These are phyloP conservation scores for Geranomyces michiganensis DNA, from an alignment of 192 early-diverging fungal genomes.

Conservation along the genomic window DNA sequence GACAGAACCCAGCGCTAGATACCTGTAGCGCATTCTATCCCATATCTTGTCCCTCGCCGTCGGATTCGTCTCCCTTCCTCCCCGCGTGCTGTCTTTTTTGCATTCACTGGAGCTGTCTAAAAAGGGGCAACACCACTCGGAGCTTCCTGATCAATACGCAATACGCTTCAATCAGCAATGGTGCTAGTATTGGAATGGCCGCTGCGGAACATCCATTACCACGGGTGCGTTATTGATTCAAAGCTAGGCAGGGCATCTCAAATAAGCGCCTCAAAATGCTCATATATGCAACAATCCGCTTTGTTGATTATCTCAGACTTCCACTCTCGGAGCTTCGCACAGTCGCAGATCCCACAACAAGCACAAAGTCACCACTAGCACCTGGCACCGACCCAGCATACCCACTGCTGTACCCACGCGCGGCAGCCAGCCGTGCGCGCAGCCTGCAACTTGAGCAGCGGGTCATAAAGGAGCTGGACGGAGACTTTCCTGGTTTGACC, in stretches of 20 bases:
- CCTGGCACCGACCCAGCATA: neutral
- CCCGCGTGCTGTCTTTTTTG: too few species aligned
- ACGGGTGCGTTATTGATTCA: neutral
- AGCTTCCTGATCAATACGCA: too few species aligned
- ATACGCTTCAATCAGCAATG: too few species aligned
- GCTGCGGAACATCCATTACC: conserved; percentile 2
- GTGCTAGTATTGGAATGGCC: conserved; percentile 8
- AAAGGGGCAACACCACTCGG: too few species aligned
- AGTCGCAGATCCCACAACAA: conserved; percentile 1
- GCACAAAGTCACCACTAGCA: neutral
- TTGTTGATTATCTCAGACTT: neutral
- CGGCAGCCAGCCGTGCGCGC: neutral
- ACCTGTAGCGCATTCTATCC: too few species aligned
- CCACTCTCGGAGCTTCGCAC: conserved; percentile 9
- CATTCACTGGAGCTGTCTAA: too few species aligned
- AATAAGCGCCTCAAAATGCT: neutral
- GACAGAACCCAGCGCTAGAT: too few species aligned
- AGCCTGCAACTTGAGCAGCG: neutral
- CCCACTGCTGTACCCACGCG: conserved; percentile 9
- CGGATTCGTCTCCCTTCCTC: too few species aligned
- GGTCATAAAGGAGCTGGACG: neutral
- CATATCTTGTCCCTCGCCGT: too few species aligned
- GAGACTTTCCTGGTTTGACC: neutral
- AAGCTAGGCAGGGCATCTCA: neutral
- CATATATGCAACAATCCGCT: neutral